Evolutionary conservation across 805 yeast species (phyloP).

Genomic region (Schizosaccharomyces octosporus): DNA sequence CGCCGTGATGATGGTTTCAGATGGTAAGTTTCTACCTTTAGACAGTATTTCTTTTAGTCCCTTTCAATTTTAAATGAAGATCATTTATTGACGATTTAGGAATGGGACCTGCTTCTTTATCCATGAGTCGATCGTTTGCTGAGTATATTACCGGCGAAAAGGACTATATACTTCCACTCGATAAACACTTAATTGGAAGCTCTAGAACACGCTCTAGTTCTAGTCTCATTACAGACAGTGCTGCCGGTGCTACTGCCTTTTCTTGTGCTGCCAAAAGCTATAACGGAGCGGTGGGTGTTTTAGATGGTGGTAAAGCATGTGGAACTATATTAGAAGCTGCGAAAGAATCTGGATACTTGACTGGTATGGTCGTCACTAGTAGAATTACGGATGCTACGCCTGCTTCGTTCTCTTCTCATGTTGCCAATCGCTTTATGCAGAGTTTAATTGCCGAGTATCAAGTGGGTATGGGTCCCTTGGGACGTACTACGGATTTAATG

Average conservation of each 20-base stretch:
- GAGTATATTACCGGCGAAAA: constrained; percentile 1
- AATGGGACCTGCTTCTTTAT: constrained; percentile 9
- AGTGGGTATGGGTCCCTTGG: constrained; percentile 47
- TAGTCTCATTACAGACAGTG: constrained; percentile 74
- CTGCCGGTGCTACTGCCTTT: constrained; percentile 93
- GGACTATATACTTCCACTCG: constrained; percentile 18
- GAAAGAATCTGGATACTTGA: constrained; percentile 45
- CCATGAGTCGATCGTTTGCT: constrained; percentile 7
- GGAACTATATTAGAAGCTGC: constrained; percentile 78
- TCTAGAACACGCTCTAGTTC: constrained; percentile 60
- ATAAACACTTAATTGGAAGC: constrained; percentile 48
- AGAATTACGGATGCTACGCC: constrained; percentile 89
- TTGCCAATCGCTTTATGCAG: constrained; percentile 48
- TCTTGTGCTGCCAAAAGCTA: constrained; percentile 62
- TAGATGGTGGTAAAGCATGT: constrained; percentile 42
- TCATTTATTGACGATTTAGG: neutral
- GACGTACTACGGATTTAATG: constrained; percentile 57
- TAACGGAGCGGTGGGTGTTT: constrained; percentile 82
- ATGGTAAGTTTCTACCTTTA: neutral
- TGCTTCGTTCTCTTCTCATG: constrained; percentile 69
- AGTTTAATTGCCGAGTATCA: constrained; percentile 73
- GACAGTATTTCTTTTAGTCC: neutral
- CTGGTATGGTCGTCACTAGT: constrained; percentile 84
- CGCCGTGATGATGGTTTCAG: constrained; percentile 1
- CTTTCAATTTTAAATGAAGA: neutral